phyloP scores from a whole-genome alignment of 306 rosid species.

The Albizia julibrissin region DNA sequence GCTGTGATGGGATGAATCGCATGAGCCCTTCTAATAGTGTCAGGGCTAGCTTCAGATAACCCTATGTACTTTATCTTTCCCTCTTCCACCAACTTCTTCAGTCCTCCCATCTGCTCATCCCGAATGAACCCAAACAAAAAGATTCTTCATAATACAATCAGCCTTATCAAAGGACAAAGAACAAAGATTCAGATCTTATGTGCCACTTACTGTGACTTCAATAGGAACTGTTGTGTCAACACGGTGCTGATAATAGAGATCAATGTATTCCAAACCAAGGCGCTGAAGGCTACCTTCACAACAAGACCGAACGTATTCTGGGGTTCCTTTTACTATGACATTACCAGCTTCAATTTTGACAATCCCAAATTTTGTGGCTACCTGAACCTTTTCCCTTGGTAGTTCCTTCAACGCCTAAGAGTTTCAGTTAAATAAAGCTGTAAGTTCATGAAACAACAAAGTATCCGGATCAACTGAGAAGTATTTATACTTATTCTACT shows the following conservation, averaged over 20 bases:
- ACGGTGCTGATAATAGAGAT: slow-evolving; percentile 88
- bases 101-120: slow-evolving; percentile 57
- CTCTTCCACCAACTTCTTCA: slow-evolving; percentile 67
- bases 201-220: slow-evolving; percentile 72
- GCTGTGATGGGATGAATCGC: slow-evolving; percentile 82
- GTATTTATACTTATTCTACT: too few species aligned
- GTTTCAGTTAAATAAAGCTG: not conserved
- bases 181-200: not conserved
- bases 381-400: slow-evolving; percentile 70
- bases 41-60: slow-evolving; percentile 69
- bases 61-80: slow-evolving; percentile 77
- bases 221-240: slow-evolving; percentile 74
- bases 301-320: slow-evolving; percentile 76
- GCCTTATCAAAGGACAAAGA: not conserved
- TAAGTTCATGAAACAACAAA: not conserved
- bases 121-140: slow-evolving; percentile 15
- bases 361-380: slow-evolving; percentile 87
- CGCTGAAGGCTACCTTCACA: slow-evolving; percentile 80
- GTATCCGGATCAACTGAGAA: not conserved
- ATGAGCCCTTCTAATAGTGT: slow-evolving; percentile 78
- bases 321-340: slow-evolving; percentile 63
- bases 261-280: slow-evolving; percentile 76
- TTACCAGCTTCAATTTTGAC: slow-evolving; percentile 30
- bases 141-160: not conserved
- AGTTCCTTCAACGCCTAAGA: slow-evolving; percentile 67